Conservation (phyloP, 352 stramenopile genomes). For the Globisporangium paddicum region DNA sequence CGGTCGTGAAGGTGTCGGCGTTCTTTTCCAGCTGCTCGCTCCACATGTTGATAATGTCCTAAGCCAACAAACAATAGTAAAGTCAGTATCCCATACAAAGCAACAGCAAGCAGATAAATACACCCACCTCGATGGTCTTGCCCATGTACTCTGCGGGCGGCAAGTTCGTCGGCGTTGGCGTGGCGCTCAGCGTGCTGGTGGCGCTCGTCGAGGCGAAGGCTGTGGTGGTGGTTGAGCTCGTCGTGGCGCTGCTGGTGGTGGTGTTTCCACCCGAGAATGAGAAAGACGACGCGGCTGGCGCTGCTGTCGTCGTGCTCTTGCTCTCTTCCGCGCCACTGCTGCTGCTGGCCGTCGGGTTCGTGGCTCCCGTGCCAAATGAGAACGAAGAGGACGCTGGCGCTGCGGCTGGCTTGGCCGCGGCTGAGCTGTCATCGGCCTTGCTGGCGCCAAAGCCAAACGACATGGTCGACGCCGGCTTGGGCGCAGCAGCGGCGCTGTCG, state of each 20-base stretch:
- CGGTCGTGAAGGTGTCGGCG: conserved; percentile 81
- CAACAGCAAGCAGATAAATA: not conserved
- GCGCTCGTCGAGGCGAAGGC: not conserved
- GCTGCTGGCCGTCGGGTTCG: not conserved
- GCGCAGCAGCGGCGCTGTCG: not conserved
- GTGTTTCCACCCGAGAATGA: conserved; percentile 4
- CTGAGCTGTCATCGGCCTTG: not conserved
- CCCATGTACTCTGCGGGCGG: conserved; percentile 82
- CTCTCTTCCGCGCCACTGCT: conserved; percentile 2
- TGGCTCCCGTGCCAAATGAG: not conserved
- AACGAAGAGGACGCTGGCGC: not conserved
- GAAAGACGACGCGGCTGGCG: conserved; percentile 7
- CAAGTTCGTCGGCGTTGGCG: conserved; percentile 46
- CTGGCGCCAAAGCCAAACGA: conserved; percentile 4
- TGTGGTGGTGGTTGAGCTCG: conserved; percentile 20
- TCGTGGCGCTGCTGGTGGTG: conserved; percentile 12
- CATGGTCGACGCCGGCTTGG: conserved; percentile 1
- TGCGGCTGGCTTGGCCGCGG: not conserved
- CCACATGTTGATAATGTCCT: conserved; percentile 90
- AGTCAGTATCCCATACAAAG: not conserved
- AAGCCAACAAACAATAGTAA: not conserved
- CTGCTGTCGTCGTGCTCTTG: conserved; percentile 1
- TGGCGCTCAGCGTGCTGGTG: conserved; percentile 18
- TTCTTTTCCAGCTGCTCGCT: conserved; percentile 84
- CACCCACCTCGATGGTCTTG: conserved; percentile 68